These are phyloP conservation scores for Opeltia flavorubescens DNA, from an alignment of 495 filamentous ascomycete genomes.

Conservation along the genomic window DNA sequence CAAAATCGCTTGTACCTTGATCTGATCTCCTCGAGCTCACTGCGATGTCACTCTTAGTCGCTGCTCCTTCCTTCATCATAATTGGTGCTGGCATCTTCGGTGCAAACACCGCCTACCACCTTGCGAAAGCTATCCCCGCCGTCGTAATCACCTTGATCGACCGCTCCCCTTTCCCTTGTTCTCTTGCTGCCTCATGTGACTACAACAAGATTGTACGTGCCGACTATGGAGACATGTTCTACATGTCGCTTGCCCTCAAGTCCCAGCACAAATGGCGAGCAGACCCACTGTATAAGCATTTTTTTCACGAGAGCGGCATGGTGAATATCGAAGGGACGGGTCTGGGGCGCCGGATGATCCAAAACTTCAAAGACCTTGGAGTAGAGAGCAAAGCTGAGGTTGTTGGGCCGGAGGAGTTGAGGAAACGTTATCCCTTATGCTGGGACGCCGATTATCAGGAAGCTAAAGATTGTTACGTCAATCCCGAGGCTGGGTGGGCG, in stretches of 20 bases:
- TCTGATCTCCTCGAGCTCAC: no score
- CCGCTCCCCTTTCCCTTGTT: neutral
- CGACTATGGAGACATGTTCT: slow-evolving; percentile 44
- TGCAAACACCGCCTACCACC: slow-evolving; percentile 29
- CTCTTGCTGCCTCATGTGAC: slow-evolving; percentile 44
- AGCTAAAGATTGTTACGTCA: neutral
- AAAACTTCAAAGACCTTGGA: neutral
- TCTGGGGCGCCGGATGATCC: neutral
- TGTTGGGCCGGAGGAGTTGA: neutral
- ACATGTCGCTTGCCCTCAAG: slow-evolving; percentile 42
- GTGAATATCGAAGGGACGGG: neutral
- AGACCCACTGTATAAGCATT: neutral
- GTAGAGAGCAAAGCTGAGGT: neutral
- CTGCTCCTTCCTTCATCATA: slow-evolving; percentile 19
- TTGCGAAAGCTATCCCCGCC: slow-evolving; percentile 13
- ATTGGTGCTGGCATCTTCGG: slow-evolving; percentile 32
- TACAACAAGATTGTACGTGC: slow-evolving; percentile 53
- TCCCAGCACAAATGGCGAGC: slow-evolving; percentile 25
- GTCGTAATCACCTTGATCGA: no score
- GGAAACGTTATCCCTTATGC: neutral
- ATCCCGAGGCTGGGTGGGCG: neutral
- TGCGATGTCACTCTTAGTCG: no score
- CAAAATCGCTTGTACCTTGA: no score
- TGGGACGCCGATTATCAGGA: neutral
- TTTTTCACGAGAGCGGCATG: neutral